Evolutionary conservation across 2,329 filamentous ascomycete genomes (phyloP).

Genomic region (Calonectria ilicicola): DNA sequence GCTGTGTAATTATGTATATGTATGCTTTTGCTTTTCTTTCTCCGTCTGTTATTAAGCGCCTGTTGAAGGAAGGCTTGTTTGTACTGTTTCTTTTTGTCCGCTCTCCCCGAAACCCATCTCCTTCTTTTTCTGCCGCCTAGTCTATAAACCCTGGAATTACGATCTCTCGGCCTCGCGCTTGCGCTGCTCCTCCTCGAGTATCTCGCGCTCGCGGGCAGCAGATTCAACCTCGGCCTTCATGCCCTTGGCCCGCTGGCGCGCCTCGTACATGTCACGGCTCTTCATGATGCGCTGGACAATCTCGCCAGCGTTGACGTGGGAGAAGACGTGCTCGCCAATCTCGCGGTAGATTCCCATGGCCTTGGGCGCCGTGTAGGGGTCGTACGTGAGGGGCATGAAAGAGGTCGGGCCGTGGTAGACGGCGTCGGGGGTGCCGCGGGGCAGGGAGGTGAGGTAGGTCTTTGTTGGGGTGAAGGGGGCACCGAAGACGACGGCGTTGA

Average conservation of each 20-base stretch:
- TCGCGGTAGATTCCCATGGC: constrained; percentile 86
- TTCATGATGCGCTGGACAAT: constrained; percentile 93
- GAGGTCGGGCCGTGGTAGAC: constrained; percentile 98
- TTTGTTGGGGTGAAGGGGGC: constrained; percentile 89
- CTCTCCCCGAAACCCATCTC: not conserved
- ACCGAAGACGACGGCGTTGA: constrained; percentile 88
- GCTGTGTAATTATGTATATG: not conserved
- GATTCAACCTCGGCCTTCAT: constrained; percentile 85
- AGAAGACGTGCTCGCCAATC: constrained; percentile 81
- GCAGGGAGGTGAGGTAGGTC: constrained; percentile 80
- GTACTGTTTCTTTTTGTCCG: not conserved
- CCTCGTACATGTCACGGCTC: constrained; percentile 89
- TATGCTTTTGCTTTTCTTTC: not conserved
- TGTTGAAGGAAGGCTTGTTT: constrained; percentile 43
- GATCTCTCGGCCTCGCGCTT: constrained; percentile 57
- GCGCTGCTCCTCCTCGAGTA: constrained; percentile 70
- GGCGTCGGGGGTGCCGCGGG: constrained; percentile 78
- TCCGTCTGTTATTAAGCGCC: constrained; percentile 19
- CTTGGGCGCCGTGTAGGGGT: constrained; percentile 85
- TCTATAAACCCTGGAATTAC: not conserved
- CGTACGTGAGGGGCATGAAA: constrained; percentile 85
- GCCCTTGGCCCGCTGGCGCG: constrained; percentile 89
- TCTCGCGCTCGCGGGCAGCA: constrained; percentile 71
- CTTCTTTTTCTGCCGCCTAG: not conserved
- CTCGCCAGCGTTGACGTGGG: constrained; percentile 89